Evolutionary conservation across 495 filamentous ascomycete genomes (phyloP).

Genomic region (Glonium stellatum): DNA sequence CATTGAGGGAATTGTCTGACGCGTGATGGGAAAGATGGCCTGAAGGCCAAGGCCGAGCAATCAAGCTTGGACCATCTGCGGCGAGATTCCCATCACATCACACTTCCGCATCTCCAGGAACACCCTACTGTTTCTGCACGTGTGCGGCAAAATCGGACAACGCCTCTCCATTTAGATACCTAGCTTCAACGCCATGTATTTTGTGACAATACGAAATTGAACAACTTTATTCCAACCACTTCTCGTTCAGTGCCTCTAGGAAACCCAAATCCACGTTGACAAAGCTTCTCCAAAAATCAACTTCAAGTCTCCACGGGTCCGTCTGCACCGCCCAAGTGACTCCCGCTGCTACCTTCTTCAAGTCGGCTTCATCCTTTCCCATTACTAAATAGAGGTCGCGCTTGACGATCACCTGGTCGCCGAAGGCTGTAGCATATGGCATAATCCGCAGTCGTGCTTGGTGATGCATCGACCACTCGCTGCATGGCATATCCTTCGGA

Average conservation of each 20-base stretch:
- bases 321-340: constrained; percentile 45
- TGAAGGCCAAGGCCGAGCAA: no score
- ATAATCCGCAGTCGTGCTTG: constrained; percentile 32
- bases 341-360: constrained; percentile 37
- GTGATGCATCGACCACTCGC: constrained; percentile 42
- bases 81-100: no score
- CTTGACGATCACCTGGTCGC: constrained; percentile 37
- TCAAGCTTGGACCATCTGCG: no score
- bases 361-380: constrained; percentile 40
- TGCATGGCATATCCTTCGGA: constrained; percentile 44
- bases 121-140: no score
- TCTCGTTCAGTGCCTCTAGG: constrained; percentile 37
- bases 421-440: constrained; percentile 30
- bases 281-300: constrained; percentile 50
- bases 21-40: background rate
- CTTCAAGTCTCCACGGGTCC: constrained; percentile 46
- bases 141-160: no score
- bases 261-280: constrained; percentile 45
- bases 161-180: no score
- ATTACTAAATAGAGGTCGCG: constrained; percentile 43
- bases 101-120: no score
- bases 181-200: no score
- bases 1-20: background rate
- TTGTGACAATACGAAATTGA: no score
- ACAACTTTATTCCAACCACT: constrained; percentile 39